Conservation (phyloP, 768 basidiomycete genomes). For the Leucocoprinus birnbaumii region DNA sequence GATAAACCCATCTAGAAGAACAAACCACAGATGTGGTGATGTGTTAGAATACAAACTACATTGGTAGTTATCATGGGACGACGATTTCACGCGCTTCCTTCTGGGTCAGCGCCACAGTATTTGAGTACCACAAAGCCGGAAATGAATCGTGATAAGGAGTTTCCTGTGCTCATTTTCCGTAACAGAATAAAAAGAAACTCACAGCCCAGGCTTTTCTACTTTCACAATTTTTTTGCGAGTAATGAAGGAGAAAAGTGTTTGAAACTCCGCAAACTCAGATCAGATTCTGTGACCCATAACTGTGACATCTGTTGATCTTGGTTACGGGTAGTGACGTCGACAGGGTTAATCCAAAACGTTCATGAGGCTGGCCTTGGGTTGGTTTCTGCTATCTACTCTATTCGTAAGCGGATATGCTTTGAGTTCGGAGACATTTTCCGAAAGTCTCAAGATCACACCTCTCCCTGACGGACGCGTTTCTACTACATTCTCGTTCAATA, state of each 20-base stretch:
- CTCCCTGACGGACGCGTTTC: slow-evolving; percentile 82
- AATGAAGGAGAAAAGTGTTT: neutral
- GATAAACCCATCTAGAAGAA: slow-evolving; percentile 17
- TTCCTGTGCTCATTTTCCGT: too few relatives aligned
- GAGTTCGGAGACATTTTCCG: slow-evolving; percentile 45
- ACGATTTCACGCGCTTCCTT: too few relatives aligned
- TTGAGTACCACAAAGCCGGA: too few relatives aligned
- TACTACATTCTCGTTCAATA: slow-evolving; percentile 79
- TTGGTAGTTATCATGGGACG: neutral
- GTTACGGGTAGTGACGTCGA: too few relatives aligned
- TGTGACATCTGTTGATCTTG: neutral
- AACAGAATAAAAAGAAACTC: too few relatives aligned
- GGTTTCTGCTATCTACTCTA: slow-evolving; percentile 1
- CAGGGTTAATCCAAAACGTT: too few relatives aligned
- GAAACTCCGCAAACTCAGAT: neutral
- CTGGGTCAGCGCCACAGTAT: too few relatives aligned
- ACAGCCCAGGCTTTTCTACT: too few relatives aligned
- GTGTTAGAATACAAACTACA: neutral
- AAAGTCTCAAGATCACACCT: slow-evolving; percentile 41
- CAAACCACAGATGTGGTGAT: neutral
- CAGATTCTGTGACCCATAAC: neutral
- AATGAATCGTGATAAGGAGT: too few relatives aligned
- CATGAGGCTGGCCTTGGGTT: slow-evolving; percentile 10
- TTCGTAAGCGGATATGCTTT: slow-evolving; percentile 18
- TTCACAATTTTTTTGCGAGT: neutral